Base-by-base conservation (phyloP, 495 filamentous ascomycete genomes). In the Penicillium riverlandense region DNA sequence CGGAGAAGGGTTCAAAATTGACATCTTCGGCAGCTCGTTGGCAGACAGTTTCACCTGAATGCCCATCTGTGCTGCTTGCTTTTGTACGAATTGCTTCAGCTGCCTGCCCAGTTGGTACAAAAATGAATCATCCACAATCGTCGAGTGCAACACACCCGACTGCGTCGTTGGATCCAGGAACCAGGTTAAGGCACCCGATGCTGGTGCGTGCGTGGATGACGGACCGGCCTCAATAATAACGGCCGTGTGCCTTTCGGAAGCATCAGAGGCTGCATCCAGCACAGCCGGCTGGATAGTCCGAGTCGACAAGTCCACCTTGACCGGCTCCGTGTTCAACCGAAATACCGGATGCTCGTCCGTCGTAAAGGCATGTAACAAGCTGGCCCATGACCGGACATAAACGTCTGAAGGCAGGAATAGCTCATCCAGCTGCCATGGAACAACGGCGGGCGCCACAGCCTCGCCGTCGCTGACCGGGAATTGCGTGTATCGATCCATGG, bases 1-100 rank as follows among this genome's bases (percentile, higher is more conserved):
- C n/a, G 84, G 82, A 6, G 65, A 54, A 11, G 71, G 61, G 57
- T 89, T 88, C 27, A 80, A 56, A 42, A 86, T 74, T 0, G 85
- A 86, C n/a, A 82, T 50, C 22, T 35, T 47, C 37, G 60, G 49
- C 13, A 52, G 39, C 40, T 61, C 48, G 2, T 40, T 38, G 8
- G 16, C 34, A 45, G 44, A 38, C 29, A 50, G 8, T 36, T 44
- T 30, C 41, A 55, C 13, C 41, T 48, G 52, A 7, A 47, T 44
- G 31, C 38, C 53, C 11, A 40, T 44, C 27, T 37, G 38, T 16
- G 41, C 29, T 22, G 48, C 52, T 49, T 61, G 46, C 32, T 43
- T 45, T 16, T 53, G 42, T 29, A 59, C 40, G 27, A 54, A 55
- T 9, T 50, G 44, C 13, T 49, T 49, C 9, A 66, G 40, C 43